Evolutionary conservation across 306 rosid genomes (phyloP).

Genomic region (Calophaca sinica): DNA sequence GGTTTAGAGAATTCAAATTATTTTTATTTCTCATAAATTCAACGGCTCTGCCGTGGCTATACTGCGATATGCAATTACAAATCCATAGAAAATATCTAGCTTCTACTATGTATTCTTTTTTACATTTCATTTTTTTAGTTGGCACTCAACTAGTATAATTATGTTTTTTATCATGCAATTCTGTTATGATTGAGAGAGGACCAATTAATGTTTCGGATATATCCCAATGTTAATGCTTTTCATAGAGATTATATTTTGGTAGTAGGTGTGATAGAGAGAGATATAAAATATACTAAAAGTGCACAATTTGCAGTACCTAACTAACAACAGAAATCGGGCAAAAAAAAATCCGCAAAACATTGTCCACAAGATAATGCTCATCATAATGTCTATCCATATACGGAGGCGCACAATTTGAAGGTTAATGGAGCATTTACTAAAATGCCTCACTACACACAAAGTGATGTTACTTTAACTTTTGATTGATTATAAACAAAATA

Average conservation of each 20-base stretch:
- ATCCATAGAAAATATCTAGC: background rate
- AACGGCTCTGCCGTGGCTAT: no score
- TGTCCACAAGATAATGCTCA: conserved; percentile 43
- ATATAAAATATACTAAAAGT: conserved; percentile 20
- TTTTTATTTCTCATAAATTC: no score
- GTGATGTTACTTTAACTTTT: conserved; percentile 41
- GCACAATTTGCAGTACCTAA: conserved; percentile 40
- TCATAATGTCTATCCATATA: conserved; percentile 52
- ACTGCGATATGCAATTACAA: background rate
- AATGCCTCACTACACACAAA: conserved; percentile 41
- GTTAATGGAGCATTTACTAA: conserved; percentile 49
- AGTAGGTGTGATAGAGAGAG: conserved; percentile 38
- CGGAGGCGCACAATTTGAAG: conserved; percentile 45
- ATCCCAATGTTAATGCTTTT: no score
- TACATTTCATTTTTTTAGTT: background rate
- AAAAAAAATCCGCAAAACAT: conserved; percentile 41
- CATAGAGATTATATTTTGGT: conserved; percentile 7
- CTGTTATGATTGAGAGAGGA: conserved; percentile 39
- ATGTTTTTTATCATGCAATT: conserved; percentile 30
- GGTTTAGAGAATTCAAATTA: no score
- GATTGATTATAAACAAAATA: background rate
- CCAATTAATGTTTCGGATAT: conserved; percentile 14
- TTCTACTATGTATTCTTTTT: background rate
- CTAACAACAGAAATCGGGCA: conserved; percentile 42
- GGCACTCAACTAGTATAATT: background rate